Conservation (phyloP, 2,329 filamentous ascomycete genomes). For the Cytospora piceae region DNA sequence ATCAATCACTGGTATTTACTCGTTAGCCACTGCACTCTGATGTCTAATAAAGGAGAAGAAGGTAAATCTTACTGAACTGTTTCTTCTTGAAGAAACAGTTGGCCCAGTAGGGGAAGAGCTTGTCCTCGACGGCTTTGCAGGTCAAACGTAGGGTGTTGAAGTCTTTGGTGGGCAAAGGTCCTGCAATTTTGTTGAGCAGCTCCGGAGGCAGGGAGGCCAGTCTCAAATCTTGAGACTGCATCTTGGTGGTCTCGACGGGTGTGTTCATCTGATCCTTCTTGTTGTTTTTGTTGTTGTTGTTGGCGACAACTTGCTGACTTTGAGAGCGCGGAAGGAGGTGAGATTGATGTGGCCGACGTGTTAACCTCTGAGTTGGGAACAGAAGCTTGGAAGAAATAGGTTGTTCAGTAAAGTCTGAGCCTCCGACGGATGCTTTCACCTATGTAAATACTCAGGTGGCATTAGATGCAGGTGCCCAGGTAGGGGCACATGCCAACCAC, state of each 20-base stretch:
- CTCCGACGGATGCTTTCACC: no score
- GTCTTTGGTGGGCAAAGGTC: conserved; percentile 57
- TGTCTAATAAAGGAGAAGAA: conserved; percentile 38
- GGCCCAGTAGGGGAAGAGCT: conserved; percentile 59
- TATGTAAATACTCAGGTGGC: no score
- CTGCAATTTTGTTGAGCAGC: conserved; percentile 59
- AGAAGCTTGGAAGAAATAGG: no score
- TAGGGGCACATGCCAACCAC: no score
- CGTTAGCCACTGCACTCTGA: conserved; percentile 36
- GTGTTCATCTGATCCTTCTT: background rate
- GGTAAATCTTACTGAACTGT: conserved; percentile 55
- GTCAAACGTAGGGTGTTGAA: conserved; percentile 57
- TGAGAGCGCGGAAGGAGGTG: no score
- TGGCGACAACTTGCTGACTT: no score
- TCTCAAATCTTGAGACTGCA: background rate
- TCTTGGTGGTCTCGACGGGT: background rate
- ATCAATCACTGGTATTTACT: conserved; percentile 39
- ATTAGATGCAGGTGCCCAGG: no score
- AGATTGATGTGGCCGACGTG: no score
- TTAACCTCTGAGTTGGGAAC: no score
- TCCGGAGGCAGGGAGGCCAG: conserved; percentile 56
- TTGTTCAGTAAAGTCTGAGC: no score
- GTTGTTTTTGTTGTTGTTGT: no score
- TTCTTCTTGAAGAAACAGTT: conserved; percentile 67
- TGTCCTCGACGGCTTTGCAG: conserved; percentile 58